A percentile compares a stretch with the other conserved stretches of the same genome.
phyloP scores from a whole-genome alignment of 371 early-diverging fungal species.

The Nematocida sp. region DNA sequence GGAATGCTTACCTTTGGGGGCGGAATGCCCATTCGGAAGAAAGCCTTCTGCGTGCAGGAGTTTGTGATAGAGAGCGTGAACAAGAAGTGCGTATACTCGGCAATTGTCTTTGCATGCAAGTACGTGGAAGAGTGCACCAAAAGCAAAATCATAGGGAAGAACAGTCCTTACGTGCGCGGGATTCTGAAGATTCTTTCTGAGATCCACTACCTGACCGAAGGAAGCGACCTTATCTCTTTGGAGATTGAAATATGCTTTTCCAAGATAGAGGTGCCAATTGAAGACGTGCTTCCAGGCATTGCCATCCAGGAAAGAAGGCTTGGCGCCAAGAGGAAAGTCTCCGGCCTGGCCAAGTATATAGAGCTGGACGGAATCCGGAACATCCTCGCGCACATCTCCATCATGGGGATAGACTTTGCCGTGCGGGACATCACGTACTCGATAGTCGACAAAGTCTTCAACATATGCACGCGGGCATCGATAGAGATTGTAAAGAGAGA shows the following conservation, averaged over 20 bases:
- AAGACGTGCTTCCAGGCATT: slow-evolving; percentile 40
- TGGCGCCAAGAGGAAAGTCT: slow-evolving; percentile 31
- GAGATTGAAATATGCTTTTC: slow-evolving; percentile 52
- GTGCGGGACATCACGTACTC: slow-evolving; percentile 35
- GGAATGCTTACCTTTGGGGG: slow-evolving; percentile 44
- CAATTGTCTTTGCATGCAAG: slow-evolving; percentile 47
- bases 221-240: slow-evolving; percentile 47
- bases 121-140: slow-evolving; percentile 35
- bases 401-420: slow-evolving; percentile 42
- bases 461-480: slow-evolving; percentile 21
- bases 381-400: slow-evolving; percentile 39
- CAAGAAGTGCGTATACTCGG: slow-evolving; percentile 37
- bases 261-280: slow-evolving; percentile 34
- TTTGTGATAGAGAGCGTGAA: slow-evolving; percentile 35
- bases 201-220: slow-evolving; percentile 46
- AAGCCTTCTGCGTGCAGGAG: slow-evolving; percentile 28
- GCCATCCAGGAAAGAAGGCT: slow-evolving; percentile 44
- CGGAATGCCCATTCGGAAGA: slow-evolving; percentile 21
- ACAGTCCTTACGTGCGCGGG: slow-evolving; percentile 24
- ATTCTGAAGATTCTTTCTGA: slow-evolving; percentile 39
- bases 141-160: slow-evolving; percentile 26
- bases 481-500: slow-evolving; percentile 34
- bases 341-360: slow-evolving; percentile 39
- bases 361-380: slow-evolving; percentile 46
- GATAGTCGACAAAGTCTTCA: slow-evolving; percentile 37